A percentile compares a stretch with the other conserved stretches of the same genome.
Conservation (phyloP, 352 stramenopile species). For the Pythium coloratum region DNA sequence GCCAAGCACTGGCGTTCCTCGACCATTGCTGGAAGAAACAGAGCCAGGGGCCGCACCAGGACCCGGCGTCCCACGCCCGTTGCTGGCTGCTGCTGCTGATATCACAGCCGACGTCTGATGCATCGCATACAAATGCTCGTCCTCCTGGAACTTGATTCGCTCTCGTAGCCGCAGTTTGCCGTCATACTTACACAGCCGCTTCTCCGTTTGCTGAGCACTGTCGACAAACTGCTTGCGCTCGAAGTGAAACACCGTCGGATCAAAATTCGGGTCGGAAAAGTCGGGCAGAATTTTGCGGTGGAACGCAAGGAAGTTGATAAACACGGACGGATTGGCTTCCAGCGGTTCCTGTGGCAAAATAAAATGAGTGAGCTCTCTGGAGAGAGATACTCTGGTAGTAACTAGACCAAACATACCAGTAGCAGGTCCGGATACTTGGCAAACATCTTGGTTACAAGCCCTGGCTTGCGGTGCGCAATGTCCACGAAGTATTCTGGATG, state of each 20-base stretch:
- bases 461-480: slow-evolving; percentile 61
- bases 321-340: slow-evolving; percentile 66
- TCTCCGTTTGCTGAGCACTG: slow-evolving; percentile 43
- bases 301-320: slow-evolving; percentile 64
- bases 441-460: slow-evolving; percentile 60
- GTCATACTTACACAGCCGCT: slow-evolving; percentile 35
- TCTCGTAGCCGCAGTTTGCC: slow-evolving; percentile 39
- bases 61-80: neutral
- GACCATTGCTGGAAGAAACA: slow-evolving; percentile 18
- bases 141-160: slow-evolving; percentile 41
- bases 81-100: slow-evolving; percentile 7
- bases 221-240: slow-evolving; percentile 44
- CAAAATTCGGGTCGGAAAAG: slow-evolving; percentile 52
- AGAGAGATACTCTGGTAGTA: neutral
- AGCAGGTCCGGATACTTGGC: slow-evolving; percentile 66
- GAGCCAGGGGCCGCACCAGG: neutral
- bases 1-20: slow-evolving; percentile 2
- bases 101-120: slow-evolving; percentile 21
- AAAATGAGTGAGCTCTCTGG: neutral
- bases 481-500: slow-evolving; percentile 70
- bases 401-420: slow-evolving; percentile 32
- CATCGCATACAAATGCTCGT: slow-evolving; percentile 29
- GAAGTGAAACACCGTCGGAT: slow-evolving; percentile 53
- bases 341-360: slow-evolving; percentile 49
- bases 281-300: slow-evolving; percentile 63